Evolutionary conservation across 176 grass and related monocot species (phyloP).

Genomic region (Oryza glaberrima): DNA sequence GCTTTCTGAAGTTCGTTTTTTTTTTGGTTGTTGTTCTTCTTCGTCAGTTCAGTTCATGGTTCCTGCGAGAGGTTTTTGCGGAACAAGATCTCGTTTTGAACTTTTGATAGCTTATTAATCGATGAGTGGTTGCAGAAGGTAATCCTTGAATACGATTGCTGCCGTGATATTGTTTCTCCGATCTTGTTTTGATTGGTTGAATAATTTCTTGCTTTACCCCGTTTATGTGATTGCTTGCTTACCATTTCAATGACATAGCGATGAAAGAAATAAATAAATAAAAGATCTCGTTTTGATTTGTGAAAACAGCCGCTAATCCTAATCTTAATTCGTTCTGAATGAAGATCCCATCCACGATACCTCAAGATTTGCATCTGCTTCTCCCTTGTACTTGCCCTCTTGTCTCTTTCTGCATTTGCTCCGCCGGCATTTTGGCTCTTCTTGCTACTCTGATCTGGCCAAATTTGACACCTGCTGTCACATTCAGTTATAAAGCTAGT

Average conservation of each 20-base stretch:
- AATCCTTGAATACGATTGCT: conserved; percentile 9
- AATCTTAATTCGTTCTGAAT: conserved; percentile 22
- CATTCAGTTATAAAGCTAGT: conserved; percentile 27
- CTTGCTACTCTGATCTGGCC: conserved; percentile 29
- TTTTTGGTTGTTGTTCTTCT: not conserved
- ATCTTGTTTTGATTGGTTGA: conserved; percentile 23
- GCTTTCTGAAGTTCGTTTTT: not conserved
- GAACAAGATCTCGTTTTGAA: conserved; percentile 7
- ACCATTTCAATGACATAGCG: not conserved
- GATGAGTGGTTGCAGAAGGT: conserved; percentile 4
- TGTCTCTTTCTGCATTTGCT: conserved; percentile 46
- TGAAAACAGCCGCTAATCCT: conserved; percentile 37
- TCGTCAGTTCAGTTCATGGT: not conserved
- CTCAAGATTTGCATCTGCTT: conserved; percentile 47
- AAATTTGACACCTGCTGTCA: conserved; percentile 19
- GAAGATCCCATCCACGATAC: conserved; percentile 1
- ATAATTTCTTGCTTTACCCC: not conserved
- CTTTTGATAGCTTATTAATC: conserved; percentile 8
- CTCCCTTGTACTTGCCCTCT: conserved; percentile 35
- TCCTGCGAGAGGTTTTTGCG: conserved; percentile 6
- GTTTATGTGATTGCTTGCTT: conserved; percentile 12
- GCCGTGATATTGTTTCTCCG: not conserved
- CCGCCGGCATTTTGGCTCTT: conserved; percentile 50
- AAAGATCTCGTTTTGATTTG: conserved; percentile 63
- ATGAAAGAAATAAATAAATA: not conserved